A percentile compares a stretch with the other conserved stretches of the same genome.
These are phyloP conservation scores for Cyanidioschyzon merolae DNA, from an alignment of 23 red algal species.

Conservation along the genomic window DNA sequence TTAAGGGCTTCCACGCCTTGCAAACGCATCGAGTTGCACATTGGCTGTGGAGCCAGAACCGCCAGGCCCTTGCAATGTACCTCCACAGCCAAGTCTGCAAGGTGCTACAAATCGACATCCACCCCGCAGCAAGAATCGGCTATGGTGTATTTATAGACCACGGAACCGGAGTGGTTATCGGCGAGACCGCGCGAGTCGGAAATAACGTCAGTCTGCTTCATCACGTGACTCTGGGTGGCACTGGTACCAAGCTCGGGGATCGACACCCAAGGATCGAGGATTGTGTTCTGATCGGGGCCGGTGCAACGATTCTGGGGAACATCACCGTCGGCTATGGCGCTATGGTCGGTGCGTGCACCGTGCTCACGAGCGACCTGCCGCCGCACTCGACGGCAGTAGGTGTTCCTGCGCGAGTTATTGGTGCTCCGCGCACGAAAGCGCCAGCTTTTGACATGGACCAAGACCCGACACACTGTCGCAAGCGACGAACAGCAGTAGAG, in stretches of 20 bases:
- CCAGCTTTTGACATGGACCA: conserved; percentile 30
- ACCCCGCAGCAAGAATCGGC: conserved; percentile 71
- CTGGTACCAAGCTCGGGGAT: conserved; percentile 62
- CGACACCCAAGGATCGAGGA: conserved; percentile 74
- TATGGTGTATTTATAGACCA: conserved; percentile 75
- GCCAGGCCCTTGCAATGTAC: conserved; percentile 49
- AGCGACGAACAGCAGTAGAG: not conserved
- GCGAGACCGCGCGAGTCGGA: conserved; percentile 81
- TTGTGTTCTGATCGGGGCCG: conserved; percentile 82
- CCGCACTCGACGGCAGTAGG: conserved; percentile 57
- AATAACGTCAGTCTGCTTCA: conserved; percentile 74
- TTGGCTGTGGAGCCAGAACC: conserved; percentile 50
- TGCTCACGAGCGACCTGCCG: conserved; percentile 68
- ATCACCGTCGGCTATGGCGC: conserved; percentile 58
- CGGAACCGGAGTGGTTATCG: conserved; percentile 89
- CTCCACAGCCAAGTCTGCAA: conserved; percentile 79
- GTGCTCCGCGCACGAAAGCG: not conserved
- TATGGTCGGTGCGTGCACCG: conserved; percentile 66
- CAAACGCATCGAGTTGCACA: conserved; percentile 82
- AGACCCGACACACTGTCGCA: not conserved
- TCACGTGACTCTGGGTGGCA: conserved; percentile 87
- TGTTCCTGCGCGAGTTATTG: conserved; percentile 62
- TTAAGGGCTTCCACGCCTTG: conserved; percentile 93
- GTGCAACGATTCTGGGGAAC: conserved; percentile 78
- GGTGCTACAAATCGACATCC: conserved; percentile 92